Conservation (phyloP, 179 eudicot genomes). For the Actinidia arguta region DNA sequence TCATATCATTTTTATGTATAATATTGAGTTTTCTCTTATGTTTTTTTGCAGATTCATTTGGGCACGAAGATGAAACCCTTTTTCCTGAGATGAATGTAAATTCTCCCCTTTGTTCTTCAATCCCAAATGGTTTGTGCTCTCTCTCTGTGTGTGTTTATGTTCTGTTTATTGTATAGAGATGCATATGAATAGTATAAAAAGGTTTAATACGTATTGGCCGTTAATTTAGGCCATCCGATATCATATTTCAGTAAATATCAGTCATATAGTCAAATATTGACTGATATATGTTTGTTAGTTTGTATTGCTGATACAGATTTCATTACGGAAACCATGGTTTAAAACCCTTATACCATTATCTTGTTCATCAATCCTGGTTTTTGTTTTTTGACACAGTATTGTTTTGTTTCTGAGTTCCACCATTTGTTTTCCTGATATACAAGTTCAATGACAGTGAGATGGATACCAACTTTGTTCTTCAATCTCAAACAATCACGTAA, state of each 20-base stretch:
- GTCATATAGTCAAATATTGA: too few species aligned
- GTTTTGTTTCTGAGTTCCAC: too few species aligned
- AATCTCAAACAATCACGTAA: constrained; percentile 33
- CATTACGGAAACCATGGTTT: too few species aligned
- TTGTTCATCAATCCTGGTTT: neutral
- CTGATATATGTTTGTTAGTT: too few species aligned
- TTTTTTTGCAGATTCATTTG: constrained; percentile 40
- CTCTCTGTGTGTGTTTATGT: neutral
- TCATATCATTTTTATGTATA: neutral
- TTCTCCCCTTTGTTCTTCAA: constrained; percentile 54
- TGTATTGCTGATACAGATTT: too few species aligned
- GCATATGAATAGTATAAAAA: too few species aligned
- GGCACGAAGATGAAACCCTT: constrained; percentile 37
- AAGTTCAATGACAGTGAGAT: neutral
- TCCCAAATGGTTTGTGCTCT: constrained; percentile 56
- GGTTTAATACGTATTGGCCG: too few species aligned
- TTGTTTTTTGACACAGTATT: neutral
- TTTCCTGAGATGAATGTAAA: constrained; percentile 31
- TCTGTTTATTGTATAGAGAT: too few species aligned
- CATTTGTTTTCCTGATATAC: neutral
- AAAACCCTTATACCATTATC: too few species aligned
- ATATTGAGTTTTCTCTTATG: constrained; percentile 15
- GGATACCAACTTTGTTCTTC: constrained; percentile 38
- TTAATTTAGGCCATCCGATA: too few species aligned
- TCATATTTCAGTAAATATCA: too few species aligned